phyloP scores from a whole-genome alignment of 1,139 yeast genomes.

The Blastobotrys arbuscula region DNA sequence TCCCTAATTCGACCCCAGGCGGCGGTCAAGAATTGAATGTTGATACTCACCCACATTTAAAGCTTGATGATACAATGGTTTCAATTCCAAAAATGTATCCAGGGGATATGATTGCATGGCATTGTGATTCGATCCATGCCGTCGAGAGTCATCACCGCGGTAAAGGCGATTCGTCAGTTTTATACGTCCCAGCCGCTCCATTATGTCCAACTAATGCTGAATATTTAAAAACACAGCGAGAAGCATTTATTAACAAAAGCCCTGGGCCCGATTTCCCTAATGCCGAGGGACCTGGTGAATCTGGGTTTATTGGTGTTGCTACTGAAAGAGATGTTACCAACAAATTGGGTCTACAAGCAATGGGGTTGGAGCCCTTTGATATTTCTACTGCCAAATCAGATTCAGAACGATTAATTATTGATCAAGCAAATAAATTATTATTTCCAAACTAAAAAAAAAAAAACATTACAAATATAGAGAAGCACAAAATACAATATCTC shows the following conservation, averaged over 20 bases:
- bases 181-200: conserved; percentile 38
- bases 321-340: conserved; percentile 11
- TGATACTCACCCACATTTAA: conserved; percentile 29
- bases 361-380: conserved; percentile 18
- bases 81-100: conserved; percentile 27
- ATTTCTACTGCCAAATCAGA: conserved; percentile 11
- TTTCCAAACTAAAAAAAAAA: conserved; percentile 6
- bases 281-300: conserved; percentile 29
- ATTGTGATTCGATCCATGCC: conserved; percentile 44
- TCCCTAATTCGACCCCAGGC: conserved; percentile 27
- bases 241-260: conserved; percentile 27
- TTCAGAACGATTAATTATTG: conserved; percentile 17
- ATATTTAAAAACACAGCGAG: conserved; percentile 30
- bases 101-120: conserved; percentile 47
- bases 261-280: conserved; percentile 39
- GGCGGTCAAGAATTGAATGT: conserved; percentile 32
- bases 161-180: conserved; percentile 38
- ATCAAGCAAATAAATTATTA: conserved; percentile 15
- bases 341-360: conserved; percentile 13
- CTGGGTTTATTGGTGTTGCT: conserved; percentile 17
- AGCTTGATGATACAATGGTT: conserved; percentile 24
- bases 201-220: conserved; percentile 26
- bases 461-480: conserved; percentile 64
- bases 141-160: conserved; percentile 43
- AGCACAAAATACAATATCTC: conserved; percentile 97